A percentile compares a stretch with the other conserved stretches of the same genome.
Conservation (phyloP, 352 stramenopile species). For the Globisporangium middletonii region DNA sequence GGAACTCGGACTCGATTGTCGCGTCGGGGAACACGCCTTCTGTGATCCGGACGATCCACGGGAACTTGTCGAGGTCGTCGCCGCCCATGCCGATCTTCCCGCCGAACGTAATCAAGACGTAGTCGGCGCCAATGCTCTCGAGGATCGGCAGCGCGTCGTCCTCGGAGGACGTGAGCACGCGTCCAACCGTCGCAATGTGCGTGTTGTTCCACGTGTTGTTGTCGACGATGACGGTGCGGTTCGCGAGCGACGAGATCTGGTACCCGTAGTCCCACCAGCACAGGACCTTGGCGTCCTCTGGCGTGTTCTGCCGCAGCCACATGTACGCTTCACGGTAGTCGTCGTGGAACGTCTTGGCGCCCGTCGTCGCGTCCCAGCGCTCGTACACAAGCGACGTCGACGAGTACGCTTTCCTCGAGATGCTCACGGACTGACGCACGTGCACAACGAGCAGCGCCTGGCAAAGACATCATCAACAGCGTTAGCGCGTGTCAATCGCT, state of each 20-base stretch:
- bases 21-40: slow-evolving; percentile 79
- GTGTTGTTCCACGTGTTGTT: slow-evolving; percentile 98
- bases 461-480: background rate
- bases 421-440: slow-evolving; percentile 46
- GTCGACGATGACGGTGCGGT: slow-evolving; percentile 88
- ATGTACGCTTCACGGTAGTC: slow-evolving; percentile 80
- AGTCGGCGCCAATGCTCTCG: slow-evolving; percentile 71
- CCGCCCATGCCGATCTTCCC: slow-evolving; percentile 58
- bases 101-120: slow-evolving; percentile 75
- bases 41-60: slow-evolving; percentile 92
- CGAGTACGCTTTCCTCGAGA: slow-evolving; percentile 72
- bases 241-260: slow-evolving; percentile 74
- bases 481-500: background rate
- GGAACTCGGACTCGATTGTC: slow-evolving; percentile 82
- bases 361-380: slow-evolving; percentile 43
- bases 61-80: slow-evolving; percentile 92
- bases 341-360: slow-evolving; percentile 41
- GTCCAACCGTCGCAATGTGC: slow-evolving; percentile 93
- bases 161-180: slow-evolving; percentile 66
- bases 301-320: slow-evolving; percentile 77
- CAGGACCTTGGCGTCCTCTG: slow-evolving; percentile 58
- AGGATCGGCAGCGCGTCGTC: slow-evolving; percentile 68
- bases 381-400: slow-evolving; percentile 76
- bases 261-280: slow-evolving; percentile 89
- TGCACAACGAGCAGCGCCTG: slow-evolving; percentile 70